A percentile compares a stretch with the other conserved stretches of the same genome.
Evolutionary conservation across 345 rosid genomes (phyloP).

Genomic region (Nasturtium officinale): DNA sequence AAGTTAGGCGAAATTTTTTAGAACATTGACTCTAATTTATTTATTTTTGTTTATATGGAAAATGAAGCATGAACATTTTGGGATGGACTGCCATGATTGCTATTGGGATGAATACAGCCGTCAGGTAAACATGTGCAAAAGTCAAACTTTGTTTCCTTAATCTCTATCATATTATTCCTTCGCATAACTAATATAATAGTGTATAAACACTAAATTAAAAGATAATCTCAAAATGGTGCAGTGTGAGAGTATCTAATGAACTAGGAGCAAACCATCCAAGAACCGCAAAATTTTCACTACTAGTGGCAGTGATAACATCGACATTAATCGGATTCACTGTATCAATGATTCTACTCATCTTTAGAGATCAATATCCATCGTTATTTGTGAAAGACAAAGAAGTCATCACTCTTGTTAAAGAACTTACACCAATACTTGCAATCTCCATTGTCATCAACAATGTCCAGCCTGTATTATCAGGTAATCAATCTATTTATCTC

Average conservation of each 20-base stretch:
- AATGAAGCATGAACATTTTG: constrained; percentile 64
- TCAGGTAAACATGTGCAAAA: constrained; percentile 52
- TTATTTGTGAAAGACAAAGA: constrained; percentile 57
- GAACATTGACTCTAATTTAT: neutral
- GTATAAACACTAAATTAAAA: neutral
- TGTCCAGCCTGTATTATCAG: constrained; percentile 90
- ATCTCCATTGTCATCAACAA: constrained; percentile 67
- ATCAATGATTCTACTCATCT: constrained; percentile 50
- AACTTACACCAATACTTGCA: constrained; percentile 76
- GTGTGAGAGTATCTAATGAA: constrained; percentile 88
- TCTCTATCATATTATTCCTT: neutral
- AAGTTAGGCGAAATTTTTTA: too few species aligned
- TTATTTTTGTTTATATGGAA: neutral
- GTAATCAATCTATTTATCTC: constrained; percentile 43
- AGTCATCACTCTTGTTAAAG: constrained; percentile 57
- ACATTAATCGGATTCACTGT: constrained; percentile 52
- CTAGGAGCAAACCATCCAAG: constrained; percentile 81
- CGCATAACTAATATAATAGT: neutral
- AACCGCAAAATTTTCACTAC: constrained; percentile 62
- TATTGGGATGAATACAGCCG: constrained; percentile 80
- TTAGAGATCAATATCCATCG: constrained; percentile 56
- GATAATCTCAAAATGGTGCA: constrained; percentile 35
- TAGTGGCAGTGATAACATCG: constrained; percentile 68
- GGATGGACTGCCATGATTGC: constrained; percentile 89
- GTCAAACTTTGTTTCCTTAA: neutral